These are phyloP conservation scores for Colletotrichum sp. DNA, from an alignment of 2,329 filamentous ascomycete species.

Conservation along the genomic window DNA sequence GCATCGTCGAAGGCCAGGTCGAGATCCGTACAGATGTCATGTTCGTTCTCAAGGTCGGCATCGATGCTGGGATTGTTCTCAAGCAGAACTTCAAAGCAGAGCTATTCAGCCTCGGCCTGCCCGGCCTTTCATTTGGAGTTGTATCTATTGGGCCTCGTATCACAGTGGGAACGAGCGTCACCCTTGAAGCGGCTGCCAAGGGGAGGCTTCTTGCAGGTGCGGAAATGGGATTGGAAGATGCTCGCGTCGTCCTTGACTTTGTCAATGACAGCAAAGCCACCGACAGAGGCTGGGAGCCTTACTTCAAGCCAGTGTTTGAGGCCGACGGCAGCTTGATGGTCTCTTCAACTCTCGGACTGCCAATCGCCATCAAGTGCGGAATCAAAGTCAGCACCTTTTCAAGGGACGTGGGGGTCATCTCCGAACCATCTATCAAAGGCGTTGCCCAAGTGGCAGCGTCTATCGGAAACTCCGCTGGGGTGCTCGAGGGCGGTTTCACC, in stretches of 20 bases:
- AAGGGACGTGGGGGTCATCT: constrained; percentile 25
- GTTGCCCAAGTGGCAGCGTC: constrained; percentile 24
- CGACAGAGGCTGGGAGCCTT: constrained; percentile 28
- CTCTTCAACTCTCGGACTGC: constrained; percentile 30
- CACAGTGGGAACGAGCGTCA: constrained; percentile 25
- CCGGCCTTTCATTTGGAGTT: constrained; percentile 28
- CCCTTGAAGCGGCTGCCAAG: constrained; percentile 26
- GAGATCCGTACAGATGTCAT: constrained; percentile 27
- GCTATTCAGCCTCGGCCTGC: constrained; percentile 28
- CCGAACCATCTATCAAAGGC: constrained; percentile 32
- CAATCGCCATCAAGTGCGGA: constrained; percentile 30
- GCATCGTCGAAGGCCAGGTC: constrained; percentile 28
- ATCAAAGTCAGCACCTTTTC: constrained; percentile 26
- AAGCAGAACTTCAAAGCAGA: constrained; percentile 24
- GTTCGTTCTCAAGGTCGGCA: constrained; percentile 32
- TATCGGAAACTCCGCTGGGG: not conserved
- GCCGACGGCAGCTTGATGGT: constrained; percentile 29
- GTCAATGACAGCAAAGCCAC: constrained; percentile 24
- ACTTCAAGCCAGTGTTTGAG: constrained; percentile 33
- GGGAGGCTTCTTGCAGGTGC: constrained; percentile 33
- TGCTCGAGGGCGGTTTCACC: constrained; percentile 24
- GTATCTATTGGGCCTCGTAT: constrained; percentile 11
- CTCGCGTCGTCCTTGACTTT: constrained; percentile 8
- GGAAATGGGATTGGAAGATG: constrained; percentile 32
- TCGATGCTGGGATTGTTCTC: constrained; percentile 30